phyloP scores from a whole-genome alignment of 768 basidiomycete species.

The Suillus clintonianus region DNA sequence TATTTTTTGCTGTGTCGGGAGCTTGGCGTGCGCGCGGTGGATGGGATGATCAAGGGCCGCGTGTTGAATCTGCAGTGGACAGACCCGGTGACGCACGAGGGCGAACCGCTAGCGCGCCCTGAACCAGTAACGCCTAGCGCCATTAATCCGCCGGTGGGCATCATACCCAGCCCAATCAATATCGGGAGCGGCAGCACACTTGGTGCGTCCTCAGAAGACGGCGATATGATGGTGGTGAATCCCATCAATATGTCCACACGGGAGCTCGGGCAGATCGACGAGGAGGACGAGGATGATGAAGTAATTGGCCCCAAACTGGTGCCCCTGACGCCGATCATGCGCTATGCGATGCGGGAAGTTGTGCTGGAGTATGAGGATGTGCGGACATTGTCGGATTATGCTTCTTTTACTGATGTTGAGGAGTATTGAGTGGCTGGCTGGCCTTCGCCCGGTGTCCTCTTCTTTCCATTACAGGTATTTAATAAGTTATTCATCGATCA shows the following conservation, averaged over 20 bases:
- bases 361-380: slow-evolving; percentile 82
- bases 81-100: slow-evolving; percentile 63
- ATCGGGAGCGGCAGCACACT: slow-evolving; percentile 38
- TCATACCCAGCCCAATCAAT: slow-evolving; percentile 20
- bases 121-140: slow-evolving; percentile 28
- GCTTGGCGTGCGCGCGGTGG: slow-evolving; percentile 80
- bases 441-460: slow-evolving; percentile 2
- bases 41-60: slow-evolving; percentile 80
- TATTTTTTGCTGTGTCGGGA: slow-evolving; percentile 85
- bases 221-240: slow-evolving; percentile 50
- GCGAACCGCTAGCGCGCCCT: slow-evolving; percentile 29
- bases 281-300: slow-evolving; percentile 55
- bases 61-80: slow-evolving; percentile 80
- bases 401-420: slow-evolving; percentile 68
- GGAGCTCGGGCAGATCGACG: slow-evolving; percentile 47
- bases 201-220: slow-evolving; percentile 43
- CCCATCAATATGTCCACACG: slow-evolving; percentile 39
- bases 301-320: slow-evolving; percentile 73
- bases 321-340: slow-evolving; percentile 79
- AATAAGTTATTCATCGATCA: slow-evolving; percentile 1
- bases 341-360: slow-evolving; percentile 82
- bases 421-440: slow-evolving; percentile 50
- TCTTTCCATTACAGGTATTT: neutral
- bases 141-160: slow-evolving; percentile 29
- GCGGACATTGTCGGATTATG: slow-evolving; percentile 75